Base-by-base conservation (phyloP, 2,329 filamentous ascomycete genomes). In the Berkeleyomyces basicola region DNA sequence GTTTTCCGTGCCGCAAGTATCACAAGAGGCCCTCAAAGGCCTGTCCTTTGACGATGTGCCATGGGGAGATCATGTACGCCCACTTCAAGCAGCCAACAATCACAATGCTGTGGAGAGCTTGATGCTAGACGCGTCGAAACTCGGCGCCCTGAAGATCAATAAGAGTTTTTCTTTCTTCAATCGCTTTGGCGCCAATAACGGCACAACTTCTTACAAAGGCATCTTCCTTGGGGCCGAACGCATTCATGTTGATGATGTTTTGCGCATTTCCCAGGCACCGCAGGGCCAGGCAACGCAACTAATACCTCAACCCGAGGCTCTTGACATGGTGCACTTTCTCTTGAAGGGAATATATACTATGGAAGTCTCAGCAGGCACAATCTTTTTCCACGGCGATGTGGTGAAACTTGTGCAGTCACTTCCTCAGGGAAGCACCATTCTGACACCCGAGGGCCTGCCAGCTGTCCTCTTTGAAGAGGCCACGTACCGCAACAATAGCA, bases 211-310 rank as follows among this genome's bases (percentile, higher is more conserved):
- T 7, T 79, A 76, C 66, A 75, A 75, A 58, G 78, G 78, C 36
- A 73, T 77, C 46, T 80, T 80, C 68, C 72, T 80, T 9, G 78
- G 78, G 42, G 76, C 77, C 5, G 78, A 80, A 67, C 75, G 78
- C 53, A 71, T 80, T 51, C 73, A 76, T 64, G 67, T 77, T 4
- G 74, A 73, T 40, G 78, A 80, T 61, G 73, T 77, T 2, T 72
- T 83, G 57, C 75, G 81, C 37, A 69, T 81, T 46, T 74, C 73
- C 59, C 72, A 74, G 2, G 71, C 73, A 1, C 33, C 43, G 10
- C 42, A 47, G 23, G 44, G 37, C 14, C 44, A 40, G 46, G 43
- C 57, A n/a, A 23, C 40, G 16, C 31, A 44, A 4, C 11, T n/a
- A n/a, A 23, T 58, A 14, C 16, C n/a, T 10, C 61, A 53, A 36